These are phyloP conservation scores for Mariannaea sp. DNA, from an alignment of 2,329 filamentous ascomycete genomes.

Conservation along the genomic window DNA sequence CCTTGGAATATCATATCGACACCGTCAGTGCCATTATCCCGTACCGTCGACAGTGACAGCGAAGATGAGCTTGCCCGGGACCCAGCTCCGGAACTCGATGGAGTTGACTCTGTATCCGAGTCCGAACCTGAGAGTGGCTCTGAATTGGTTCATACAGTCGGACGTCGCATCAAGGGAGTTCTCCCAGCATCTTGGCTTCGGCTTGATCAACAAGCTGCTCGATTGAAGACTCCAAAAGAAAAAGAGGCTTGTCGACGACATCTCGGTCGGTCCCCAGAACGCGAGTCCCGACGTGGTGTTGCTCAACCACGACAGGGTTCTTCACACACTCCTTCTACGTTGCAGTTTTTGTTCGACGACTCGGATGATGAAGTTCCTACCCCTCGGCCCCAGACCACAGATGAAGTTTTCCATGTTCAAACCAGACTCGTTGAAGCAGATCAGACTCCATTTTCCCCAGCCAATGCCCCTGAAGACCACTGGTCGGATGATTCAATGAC, in stretches of 20 bases:
- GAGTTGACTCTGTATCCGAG: constrained; percentile 30
- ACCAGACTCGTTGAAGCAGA: constrained; percentile 31
- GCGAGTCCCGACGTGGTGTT: constrained; percentile 52
- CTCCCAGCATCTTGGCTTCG: constrained; percentile 71
- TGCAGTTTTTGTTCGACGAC: constrained; percentile 52
- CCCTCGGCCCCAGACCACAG: constrained; percentile 27
- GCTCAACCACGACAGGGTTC: constrained; percentile 50
- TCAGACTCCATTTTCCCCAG: neutral
- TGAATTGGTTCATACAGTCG: constrained; percentile 47
- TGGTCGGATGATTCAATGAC: constrained; percentile 42
- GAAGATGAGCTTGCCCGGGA: constrained; percentile 29
- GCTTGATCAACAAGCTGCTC: constrained; percentile 55
- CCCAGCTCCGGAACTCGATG: neutral
- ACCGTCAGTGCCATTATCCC: constrained; percentile 8
- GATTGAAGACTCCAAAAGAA: constrained; percentile 40
- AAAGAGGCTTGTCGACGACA: constrained; percentile 38
- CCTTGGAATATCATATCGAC: constrained; percentile 1
- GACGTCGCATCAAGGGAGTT: constrained; percentile 61
- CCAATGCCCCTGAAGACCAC: constrained; percentile 11
- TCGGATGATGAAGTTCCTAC: constrained; percentile 48
- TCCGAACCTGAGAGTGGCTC: constrained; percentile 47
- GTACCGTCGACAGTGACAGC: constrained; percentile 31
- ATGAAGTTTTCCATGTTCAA: constrained; percentile 37
- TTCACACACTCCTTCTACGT: constrained; percentile 32
- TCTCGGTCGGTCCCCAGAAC: constrained; percentile 45